A percentile compares a stretch with the other conserved stretches of the same genome.
These are phyloP conservation scores for Mucor mucedo DNA, from an alignment of 371 early-diverging fungal species.

Conservation along the genomic window DNA sequence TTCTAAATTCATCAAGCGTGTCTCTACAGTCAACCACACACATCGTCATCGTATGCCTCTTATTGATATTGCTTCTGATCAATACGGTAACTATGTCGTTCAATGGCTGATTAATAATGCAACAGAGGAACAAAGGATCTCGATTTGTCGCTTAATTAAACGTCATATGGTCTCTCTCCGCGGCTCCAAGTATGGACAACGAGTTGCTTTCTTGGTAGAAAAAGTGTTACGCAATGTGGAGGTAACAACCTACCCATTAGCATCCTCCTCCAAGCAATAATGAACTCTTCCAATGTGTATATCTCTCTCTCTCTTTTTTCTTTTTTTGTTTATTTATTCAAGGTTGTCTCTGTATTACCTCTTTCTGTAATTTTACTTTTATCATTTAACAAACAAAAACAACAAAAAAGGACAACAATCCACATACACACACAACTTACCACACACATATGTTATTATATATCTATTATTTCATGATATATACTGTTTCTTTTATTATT, in stretches of 20 bases:
- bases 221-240: slow-evolving; percentile 41
- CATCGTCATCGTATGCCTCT: slow-evolving; percentile 52
- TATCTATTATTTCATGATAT: neutral
- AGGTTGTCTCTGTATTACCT: too few relatives aligned
- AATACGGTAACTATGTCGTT: slow-evolving; percentile 91
- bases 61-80: slow-evolving; percentile 68
- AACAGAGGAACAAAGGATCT: slow-evolving; percentile 63
- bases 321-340: neutral
- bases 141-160: slow-evolving; percentile 65
- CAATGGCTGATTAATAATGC: slow-evolving; percentile 65
- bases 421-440: neutral
- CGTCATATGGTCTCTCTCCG: slow-evolving; percentile 74
- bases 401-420: neutral
- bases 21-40: slow-evolving; percentile 19
- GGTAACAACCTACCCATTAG: slow-evolving; percentile 33
- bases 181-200: slow-evolving; percentile 80
- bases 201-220: slow-evolving; percentile 80
- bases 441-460: neutral
- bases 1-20: slow-evolving; percentile 33
- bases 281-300: too few relatives aligned
- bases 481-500: neutral
- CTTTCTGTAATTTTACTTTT: too few relatives aligned
- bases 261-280: neutral
- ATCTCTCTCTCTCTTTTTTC: neutral
- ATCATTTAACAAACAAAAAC: neutral